Evolutionary conservation across 495 filamentous ascomycete genomes (phyloP).

Genomic region (Aspergillus nanangensis): DNA sequence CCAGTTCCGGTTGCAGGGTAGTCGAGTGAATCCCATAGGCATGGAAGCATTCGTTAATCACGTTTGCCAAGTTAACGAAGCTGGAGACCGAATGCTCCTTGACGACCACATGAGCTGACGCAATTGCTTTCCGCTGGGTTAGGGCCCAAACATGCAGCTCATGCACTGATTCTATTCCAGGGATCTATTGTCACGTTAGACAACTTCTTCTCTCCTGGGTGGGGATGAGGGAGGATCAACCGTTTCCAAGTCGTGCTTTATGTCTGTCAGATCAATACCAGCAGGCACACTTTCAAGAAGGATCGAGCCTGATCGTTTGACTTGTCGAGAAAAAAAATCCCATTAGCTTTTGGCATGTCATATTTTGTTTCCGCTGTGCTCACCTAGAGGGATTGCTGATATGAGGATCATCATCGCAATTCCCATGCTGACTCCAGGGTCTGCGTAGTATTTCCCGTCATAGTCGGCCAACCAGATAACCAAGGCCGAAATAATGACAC

Average conservation of each 20-base stretch:
- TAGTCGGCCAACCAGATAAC: slow-evolving; percentile 39
- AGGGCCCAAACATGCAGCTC: slow-evolving; percentile 46
- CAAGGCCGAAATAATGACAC: slow-evolving; percentile 37
- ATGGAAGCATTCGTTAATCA: slow-evolving; percentile 40
- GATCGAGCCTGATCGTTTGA: slow-evolving; percentile 43
- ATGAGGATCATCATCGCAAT: slow-evolving; percentile 43
- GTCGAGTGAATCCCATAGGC: slow-evolving; percentile 42
- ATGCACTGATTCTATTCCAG: slow-evolving; percentile 34
- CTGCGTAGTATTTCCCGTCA: slow-evolving; percentile 37
- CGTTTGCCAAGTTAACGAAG: slow-evolving; percentile 32
- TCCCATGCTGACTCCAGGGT: slow-evolving; percentile 40
- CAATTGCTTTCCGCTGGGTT: slow-evolving; percentile 39
- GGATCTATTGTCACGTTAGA: slow-evolving; percentile 16
- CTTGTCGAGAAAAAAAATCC: slow-evolving; percentile 8
- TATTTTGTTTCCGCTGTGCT: too few relatives aligned
- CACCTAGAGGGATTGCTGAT: slow-evolving; percentile 35
- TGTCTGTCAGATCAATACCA: slow-evolving; percentile 66
- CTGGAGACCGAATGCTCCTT: slow-evolving; percentile 15
- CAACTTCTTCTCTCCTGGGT: neutral
- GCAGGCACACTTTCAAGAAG: slow-evolving; percentile 77
- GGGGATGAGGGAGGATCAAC: slow-evolving; percentile 5
- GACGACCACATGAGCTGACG: slow-evolving; percentile 37
- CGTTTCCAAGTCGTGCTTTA: slow-evolving; percentile 60
- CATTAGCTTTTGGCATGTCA: too few relatives aligned
- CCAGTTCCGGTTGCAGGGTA: slow-evolving; percentile 46